phyloP scores from a whole-genome alignment of 805 yeast species.

The Teunomyces barrocoloradensis region DNA sequence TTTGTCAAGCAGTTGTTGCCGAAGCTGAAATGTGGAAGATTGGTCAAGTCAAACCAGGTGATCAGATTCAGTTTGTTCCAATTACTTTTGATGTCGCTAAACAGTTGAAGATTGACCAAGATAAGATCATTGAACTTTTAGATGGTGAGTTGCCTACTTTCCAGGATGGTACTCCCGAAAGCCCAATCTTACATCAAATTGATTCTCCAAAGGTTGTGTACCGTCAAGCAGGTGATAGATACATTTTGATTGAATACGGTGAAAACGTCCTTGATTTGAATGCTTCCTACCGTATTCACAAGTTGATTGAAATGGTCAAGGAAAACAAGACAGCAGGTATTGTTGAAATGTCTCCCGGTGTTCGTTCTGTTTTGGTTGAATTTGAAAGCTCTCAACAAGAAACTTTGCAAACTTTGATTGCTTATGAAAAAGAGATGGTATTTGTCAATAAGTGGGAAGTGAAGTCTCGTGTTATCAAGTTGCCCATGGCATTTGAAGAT shows the following conservation, averaged over 20 bases:
- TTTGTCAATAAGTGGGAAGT: slow-evolving; percentile 82
- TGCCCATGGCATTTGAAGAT: slow-evolving; percentile 98
- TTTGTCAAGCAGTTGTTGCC: slow-evolving; percentile 92
- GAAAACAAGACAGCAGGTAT: slow-evolving; percentile 71
- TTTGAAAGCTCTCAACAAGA: slow-evolving; percentile 61
- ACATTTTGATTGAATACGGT: slow-evolving; percentile 89
- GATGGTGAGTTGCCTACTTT: slow-evolving; percentile 41
- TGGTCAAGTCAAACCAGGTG: slow-evolving; percentile 97
- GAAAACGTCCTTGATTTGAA: slow-evolving; percentile 83
- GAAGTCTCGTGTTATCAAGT: slow-evolving; percentile 72
- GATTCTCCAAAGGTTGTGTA: slow-evolving; percentile 71
- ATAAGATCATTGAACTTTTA: slow-evolving; percentile 47
- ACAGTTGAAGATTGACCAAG: slow-evolving; percentile 59
- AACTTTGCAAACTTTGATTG: slow-evolving; percentile 61
- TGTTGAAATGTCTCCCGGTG: slow-evolving; percentile 96
- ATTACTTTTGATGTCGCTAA: slow-evolving; percentile 68
- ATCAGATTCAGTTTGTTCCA: slow-evolving; percentile 75
- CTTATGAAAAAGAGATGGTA: slow-evolving; percentile 73
- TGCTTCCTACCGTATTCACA: slow-evolving; percentile 79
- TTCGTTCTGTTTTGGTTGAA: slow-evolving; percentile 88
- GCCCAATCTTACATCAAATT: slow-evolving; percentile 64
- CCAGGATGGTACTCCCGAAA: slow-evolving; percentile 43
- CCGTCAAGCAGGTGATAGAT: slow-evolving; percentile 97
- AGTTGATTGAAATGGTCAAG: slow-evolving; percentile 70
- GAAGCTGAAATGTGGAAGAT: slow-evolving; percentile 98